phyloP scores from a whole-genome alignment of 163 green algal species.

The Scenedesmus sp. region DNA sequence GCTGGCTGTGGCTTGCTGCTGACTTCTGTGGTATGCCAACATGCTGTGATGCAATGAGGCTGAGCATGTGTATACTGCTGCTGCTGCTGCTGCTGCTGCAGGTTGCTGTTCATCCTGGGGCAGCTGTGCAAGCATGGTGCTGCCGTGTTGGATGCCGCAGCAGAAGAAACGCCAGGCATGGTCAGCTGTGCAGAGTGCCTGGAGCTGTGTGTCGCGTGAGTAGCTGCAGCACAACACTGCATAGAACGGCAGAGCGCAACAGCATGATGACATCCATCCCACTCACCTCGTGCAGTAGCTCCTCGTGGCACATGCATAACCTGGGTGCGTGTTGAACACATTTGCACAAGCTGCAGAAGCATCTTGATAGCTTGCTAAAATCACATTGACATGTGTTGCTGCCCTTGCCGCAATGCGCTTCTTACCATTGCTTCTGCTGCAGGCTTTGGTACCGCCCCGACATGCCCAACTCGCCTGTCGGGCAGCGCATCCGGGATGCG shows the following conservation, averaged over 20 bases:
- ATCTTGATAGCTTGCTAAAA: too few relatives aligned
- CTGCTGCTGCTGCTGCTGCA: neutral
- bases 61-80: neutral
- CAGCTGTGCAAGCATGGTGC: slow-evolving; percentile 77
- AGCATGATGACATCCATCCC: neutral
- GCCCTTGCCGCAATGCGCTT: neutral
- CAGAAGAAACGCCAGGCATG: neutral
- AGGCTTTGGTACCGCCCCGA: slow-evolving; percentile 32
- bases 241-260: neutral
- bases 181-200: slow-evolving; percentile 52
- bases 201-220: slow-evolving; percentile 54
- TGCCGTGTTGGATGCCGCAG: slow-evolving; percentile 62
- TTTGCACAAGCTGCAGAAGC: neutral
- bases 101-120: slow-evolving; percentile 80
- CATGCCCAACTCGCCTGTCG: neutral
- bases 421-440: neutral
- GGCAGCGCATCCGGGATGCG: slow-evolving; percentile 19
- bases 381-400: too few relatives aligned
- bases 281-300: neutral
- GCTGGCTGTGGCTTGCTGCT: neutral
- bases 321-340: neutral
- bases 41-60: neutral
- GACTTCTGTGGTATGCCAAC: neutral
- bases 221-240: neutral
- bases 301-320: neutral